These are phyloP conservation scores for Opeltia flavorubescens DNA, from an alignment of 495 filamentous ascomycete species.

Conservation along the genomic window DNA sequence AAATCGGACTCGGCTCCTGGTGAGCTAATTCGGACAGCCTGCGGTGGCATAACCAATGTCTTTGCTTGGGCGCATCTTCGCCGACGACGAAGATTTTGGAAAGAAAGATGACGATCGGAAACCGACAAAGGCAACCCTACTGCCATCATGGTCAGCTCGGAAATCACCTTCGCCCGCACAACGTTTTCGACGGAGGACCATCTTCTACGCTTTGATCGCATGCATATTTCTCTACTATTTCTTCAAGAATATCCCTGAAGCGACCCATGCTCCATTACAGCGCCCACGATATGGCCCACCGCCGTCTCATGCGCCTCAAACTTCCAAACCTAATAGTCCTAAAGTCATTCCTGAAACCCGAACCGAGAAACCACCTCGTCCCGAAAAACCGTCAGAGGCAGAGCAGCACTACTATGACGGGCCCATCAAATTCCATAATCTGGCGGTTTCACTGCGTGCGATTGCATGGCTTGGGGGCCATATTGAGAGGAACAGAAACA, in stretches of 20 bases:
- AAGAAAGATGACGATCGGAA: conserved; percentile 55
- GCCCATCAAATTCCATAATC: conserved; percentile 37
- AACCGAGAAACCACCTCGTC: conserved; percentile 9
- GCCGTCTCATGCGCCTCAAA: background rate
- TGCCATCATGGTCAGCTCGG: conserved; percentile 20
- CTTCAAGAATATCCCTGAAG: conserved; percentile 38
- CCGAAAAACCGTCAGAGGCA: conserved; percentile 10
- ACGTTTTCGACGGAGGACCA: conserved; percentile 29
- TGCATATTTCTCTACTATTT: conserved; percentile 35
- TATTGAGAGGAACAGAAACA: conserved; percentile 22
- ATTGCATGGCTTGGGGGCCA: conserved; percentile 21
- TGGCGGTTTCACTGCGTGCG: conserved; percentile 35
- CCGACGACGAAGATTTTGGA: conserved; percentile 52
- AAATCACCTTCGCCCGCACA: conserved; percentile 15
- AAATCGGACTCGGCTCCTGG: conserved; percentile 4
- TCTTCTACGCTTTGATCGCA: conserved; percentile 27
- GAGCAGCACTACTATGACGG: conserved; percentile 37
- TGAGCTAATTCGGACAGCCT: conserved; percentile 4
- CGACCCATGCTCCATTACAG: background rate
- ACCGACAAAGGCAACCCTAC: conserved; percentile 16
- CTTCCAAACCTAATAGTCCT: background rate
- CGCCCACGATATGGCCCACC: background rate
- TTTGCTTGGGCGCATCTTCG: conserved; percentile 30
- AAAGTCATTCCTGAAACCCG: background rate
- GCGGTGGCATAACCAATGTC: conserved; percentile 22